A percentile compares a stretch with the other conserved stretches of the same genome.
phyloP scores from a whole-genome alignment of 2,329 filamentous ascomycete genomes.

The Pseudogymnoascus sp. region DNA sequence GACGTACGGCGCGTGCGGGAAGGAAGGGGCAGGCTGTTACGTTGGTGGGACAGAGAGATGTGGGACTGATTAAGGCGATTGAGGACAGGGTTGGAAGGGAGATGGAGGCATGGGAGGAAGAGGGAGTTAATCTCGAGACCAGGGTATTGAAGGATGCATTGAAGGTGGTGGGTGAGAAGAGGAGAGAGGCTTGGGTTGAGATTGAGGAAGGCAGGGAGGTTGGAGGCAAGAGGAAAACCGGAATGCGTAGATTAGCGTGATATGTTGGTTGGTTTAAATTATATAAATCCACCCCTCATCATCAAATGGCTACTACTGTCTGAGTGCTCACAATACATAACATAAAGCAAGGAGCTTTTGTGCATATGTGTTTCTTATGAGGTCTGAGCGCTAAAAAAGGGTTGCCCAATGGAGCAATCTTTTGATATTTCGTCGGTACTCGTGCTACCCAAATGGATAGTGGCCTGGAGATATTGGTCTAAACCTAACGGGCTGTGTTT shows the following conservation, averaged over 20 bases:
- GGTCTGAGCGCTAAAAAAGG: background rate
- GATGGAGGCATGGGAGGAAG: constrained; percentile 80
- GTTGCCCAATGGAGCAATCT: background rate
- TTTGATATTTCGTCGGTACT: background rate
- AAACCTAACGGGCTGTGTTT: background rate
- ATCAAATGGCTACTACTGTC: background rate
- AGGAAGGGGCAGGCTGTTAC: constrained; percentile 75
- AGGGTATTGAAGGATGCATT: constrained; percentile 76
- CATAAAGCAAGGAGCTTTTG: background rate
- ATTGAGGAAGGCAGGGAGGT: constrained; percentile 91
- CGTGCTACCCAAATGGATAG: background rate
- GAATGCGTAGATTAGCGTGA: constrained; percentile 42
- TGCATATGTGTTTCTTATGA: background rate
- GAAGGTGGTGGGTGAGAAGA: constrained; percentile 88
- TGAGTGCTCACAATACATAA: background rate
- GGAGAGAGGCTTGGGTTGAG: constrained; percentile 80
- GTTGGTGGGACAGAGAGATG: constrained; percentile 86
- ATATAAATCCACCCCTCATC: background rate
- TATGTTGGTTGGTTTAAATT: background rate
- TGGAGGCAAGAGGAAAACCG: constrained; percentile 67
- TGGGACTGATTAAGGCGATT: constrained; percentile 82
- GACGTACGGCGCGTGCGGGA: constrained; percentile 88
- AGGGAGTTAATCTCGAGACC: constrained; percentile 89
- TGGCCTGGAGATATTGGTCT: background rate
- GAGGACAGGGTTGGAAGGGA: constrained; percentile 71